phyloP scores from a whole-genome alignment of 306 rosid species.

The Vicia villosa region DNA sequence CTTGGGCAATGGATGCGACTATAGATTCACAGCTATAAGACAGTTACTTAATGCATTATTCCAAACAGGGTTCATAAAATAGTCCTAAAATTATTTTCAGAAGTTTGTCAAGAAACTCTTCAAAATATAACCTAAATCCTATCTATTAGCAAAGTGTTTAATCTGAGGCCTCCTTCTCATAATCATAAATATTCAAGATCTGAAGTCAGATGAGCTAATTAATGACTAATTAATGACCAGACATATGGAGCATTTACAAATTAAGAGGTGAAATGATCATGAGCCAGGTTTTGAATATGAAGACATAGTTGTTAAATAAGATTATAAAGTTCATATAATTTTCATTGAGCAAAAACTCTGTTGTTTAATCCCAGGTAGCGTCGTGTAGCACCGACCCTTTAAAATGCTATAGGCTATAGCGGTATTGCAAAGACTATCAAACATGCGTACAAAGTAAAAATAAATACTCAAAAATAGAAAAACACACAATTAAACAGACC shows the following conservation, averaged over 20 bases:
- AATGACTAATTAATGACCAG: constrained; percentile 5
- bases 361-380: too few relatives aligned
- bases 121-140: background rate
- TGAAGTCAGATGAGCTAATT: constrained; percentile 15
- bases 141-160: constrained; percentile 11
- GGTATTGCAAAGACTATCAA: too few relatives aligned
- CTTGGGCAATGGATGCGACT: background rate
- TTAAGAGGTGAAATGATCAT: constrained; percentile 12
- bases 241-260: constrained; percentile 1
- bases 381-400: too few relatives aligned
- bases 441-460: too few relatives aligned
- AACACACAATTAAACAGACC: too few relatives aligned
- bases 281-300: constrained; percentile 19
- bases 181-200: background rate
- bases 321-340: constrained; percentile 8
- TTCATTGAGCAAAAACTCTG: constrained; percentile 7
- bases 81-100: background rate
- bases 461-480: too few relatives aligned
- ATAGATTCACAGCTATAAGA: background rate
- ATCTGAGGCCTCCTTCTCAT: constrained; percentile 1
- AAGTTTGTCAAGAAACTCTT: constrained; percentile 6
- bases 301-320: constrained; percentile 14
- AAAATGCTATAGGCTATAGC: too few relatives aligned
- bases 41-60: background rate
- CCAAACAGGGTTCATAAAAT: background rate